These are phyloP conservation scores for Zymoseptoria passerinii DNA, from an alignment of 2,329 filamentous ascomycete species.

Conservation along the genomic window DNA sequence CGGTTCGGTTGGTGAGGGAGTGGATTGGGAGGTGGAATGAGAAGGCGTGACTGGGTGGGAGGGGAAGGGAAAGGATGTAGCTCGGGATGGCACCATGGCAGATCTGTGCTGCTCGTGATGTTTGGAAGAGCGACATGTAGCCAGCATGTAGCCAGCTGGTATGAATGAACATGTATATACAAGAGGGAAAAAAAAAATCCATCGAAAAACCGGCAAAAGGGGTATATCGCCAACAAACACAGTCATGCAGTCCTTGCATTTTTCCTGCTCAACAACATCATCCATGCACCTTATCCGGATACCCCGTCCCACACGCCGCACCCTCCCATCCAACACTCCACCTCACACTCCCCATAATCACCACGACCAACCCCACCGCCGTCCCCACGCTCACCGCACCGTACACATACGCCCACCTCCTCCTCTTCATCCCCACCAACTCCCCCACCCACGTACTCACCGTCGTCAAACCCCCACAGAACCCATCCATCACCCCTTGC, in stretches of 20 bases:
- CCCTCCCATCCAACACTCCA: conserved; percentile 51
- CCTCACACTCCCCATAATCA: conserved; percentile 65
- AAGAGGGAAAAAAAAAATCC: too few species aligned
- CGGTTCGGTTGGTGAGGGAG: conserved; percentile 23
- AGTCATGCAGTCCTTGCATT: too few species aligned
- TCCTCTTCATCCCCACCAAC: conserved; percentile 30
- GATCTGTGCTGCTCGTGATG: too few species aligned
- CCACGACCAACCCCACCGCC: conserved; percentile 53
- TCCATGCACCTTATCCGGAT: conserved; percentile 23
- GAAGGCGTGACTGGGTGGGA: not conserved
- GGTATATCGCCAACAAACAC: too few species aligned
- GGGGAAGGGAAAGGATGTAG: not conserved
- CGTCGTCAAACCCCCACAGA: conserved; percentile 42
- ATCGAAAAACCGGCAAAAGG: too few species aligned
- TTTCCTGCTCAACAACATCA: too few species aligned
- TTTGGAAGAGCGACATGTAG: too few species aligned
- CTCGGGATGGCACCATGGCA: not conserved
- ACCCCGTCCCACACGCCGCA: conserved; percentile 31
- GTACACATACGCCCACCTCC: conserved; percentile 59
- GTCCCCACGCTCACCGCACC: conserved; percentile 52
- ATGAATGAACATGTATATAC: too few species aligned
- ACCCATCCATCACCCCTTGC: conserved; percentile 42
- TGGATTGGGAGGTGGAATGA: conserved; percentile 17
- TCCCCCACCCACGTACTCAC: conserved; percentile 43
- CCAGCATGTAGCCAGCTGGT: too few species aligned